Evolutionary conservation across 1,284 basidiomycete genomes (phyloP).

Genomic region (Sporisorium graminicola): DNA sequence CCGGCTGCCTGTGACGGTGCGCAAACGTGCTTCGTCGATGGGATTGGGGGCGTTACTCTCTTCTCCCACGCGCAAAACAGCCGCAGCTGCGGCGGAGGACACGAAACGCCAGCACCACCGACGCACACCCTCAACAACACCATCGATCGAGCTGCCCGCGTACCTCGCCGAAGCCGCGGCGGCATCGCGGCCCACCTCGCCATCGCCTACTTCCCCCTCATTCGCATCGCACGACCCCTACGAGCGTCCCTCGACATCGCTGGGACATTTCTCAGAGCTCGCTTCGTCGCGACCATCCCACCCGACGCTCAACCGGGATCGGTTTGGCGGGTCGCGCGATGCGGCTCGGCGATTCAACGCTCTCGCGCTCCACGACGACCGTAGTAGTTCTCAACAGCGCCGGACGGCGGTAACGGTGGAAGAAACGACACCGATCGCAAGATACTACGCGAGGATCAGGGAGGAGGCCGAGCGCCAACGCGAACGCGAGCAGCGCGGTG

Average conservation of each 20-base stretch:
- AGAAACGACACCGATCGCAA: conserved; percentile 30
- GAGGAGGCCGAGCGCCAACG: conserved; percentile 9
- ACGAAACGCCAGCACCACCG: neutral
- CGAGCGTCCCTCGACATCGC: conserved; percentile 37
- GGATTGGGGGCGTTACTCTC: conserved; percentile 17
- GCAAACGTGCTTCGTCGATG: conserved; percentile 30
- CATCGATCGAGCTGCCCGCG: conserved; percentile 16
- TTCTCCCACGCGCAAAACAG: neutral
- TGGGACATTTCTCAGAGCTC: conserved; percentile 35
- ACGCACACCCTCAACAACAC: conserved; percentile 4
- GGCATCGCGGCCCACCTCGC: neutral
- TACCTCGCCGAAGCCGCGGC: conserved; percentile 5
- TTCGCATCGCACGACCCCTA: conserved; percentile 11
- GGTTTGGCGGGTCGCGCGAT: conserved; percentile 8
- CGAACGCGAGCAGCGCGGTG: neutral
- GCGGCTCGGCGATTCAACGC: conserved; percentile 18
- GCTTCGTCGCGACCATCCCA: neutral
- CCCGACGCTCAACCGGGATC: neutral
- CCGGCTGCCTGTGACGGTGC: conserved; percentile 31
- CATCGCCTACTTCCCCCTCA: neutral
- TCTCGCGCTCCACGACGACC: conserved; percentile 19
- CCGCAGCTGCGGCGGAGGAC: neutral
- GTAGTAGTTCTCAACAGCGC: neutral
- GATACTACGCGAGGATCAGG: conserved; percentile 28
- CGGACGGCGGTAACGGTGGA: neutral